phyloP scores from a whole-genome alignment of 129 eudicot species.

The Logfia minima region DNA sequence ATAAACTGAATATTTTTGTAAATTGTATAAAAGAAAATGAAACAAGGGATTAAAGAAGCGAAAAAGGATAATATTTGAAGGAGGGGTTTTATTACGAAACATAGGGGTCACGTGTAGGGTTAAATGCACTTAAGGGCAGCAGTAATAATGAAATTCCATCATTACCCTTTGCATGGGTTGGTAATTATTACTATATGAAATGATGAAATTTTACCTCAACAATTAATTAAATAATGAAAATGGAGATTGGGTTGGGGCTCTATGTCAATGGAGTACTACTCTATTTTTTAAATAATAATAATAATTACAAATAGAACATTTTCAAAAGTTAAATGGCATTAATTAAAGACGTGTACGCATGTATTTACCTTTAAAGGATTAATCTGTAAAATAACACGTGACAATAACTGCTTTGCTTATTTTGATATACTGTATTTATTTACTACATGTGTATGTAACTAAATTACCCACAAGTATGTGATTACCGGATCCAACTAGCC shows the following conservation, averaged over 20 bases:
- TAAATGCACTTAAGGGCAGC: slow-evolving; percentile 43
- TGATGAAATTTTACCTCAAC: slow-evolving; percentile 36
- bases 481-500: no score
- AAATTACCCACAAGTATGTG: no score
- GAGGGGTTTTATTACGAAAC: slow-evolving; percentile 45
- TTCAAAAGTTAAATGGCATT: neutral
- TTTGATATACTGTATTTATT: no score
- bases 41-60: slow-evolving; percentile 30
- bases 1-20: neutral
- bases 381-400: neutral
- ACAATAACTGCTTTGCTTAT: neutral
- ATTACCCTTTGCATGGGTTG: slow-evolving; percentile 50
- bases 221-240: slow-evolving; percentile 33
- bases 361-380: neutral
- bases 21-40: neutral
- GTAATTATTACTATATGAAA: slow-evolving; percentile 40
- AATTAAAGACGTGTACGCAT: slow-evolving; percentile 2
- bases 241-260: slow-evolving; percentile 46
- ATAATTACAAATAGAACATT: neutral
- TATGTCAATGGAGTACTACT: slow-evolving; percentile 31
- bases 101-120: slow-evolving; percentile 55
- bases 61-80: slow-evolving; percentile 28
- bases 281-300: neutral
- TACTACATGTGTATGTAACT: no score
- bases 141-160: slow-evolving; percentile 45